Base-by-base conservation (phyloP, 2,329 filamentous ascomycete species). In the Bipolaris bicolor region DNA sequence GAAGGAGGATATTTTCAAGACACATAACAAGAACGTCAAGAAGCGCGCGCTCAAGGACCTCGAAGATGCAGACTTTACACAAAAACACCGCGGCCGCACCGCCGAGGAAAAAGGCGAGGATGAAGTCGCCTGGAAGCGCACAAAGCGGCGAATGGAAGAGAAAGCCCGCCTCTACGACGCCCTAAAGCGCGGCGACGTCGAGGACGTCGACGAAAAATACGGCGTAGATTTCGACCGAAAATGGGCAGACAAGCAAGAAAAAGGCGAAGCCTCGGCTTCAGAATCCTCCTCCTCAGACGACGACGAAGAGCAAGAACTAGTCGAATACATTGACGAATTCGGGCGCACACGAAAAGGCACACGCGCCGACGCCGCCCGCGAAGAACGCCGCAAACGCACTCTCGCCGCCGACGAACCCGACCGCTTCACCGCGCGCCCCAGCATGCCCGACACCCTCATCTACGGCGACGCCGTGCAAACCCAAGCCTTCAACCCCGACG, bases 181-280 rank as follows among this genome's bases (percentile, higher is more conserved):
- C 36, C 89, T 99, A 86, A 96, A 96, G 77, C 85, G 90, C 33
- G 93, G 94, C n/a, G 89, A 96, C 71, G 60, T 81, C 40, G 85
- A 90, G 64, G 85, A 88, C 71, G 81, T 86, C 66, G 80, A 85
- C 40, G 86, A 88, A 65, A 83, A 85, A 22, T 84, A 81, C 62
- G 77, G 96, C 24, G 89, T 99, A 2, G 94, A 99, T 78, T 99
- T 99, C 76, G 95, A 98, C 77, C 84, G 89, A 59, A 99, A 98
- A 79, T 98, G 95, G 93, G 92, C 90, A 0, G 91, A 96, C 71
- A 79, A 81, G 22, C 81, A 87, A 52, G 77, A 75, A 3, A 69
- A 71, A 1, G 77, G 72, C 51, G 78, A 81, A 56, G 60, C 79
- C 6, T 77, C 79, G 1, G 24, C 24, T 9, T 26, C 24, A 26